phyloP scores from a whole-genome alignment of 78 protist species.

The Anaeramoeba ignava region DNA sequence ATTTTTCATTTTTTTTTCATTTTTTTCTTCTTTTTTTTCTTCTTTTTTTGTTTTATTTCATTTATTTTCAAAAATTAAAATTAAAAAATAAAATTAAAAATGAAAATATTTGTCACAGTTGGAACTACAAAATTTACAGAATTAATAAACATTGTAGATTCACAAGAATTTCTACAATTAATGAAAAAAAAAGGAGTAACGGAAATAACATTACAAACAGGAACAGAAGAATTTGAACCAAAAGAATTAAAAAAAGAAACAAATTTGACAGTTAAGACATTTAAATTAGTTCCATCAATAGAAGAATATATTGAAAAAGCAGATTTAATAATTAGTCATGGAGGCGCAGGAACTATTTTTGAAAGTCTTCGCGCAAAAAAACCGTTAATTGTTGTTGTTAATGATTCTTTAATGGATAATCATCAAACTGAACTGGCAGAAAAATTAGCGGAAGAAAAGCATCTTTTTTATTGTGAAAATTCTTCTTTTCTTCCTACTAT shows the following conservation, averaged over 20 bases:
- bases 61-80: no score
- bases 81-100: no score
- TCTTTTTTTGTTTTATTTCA: no score
- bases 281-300: constrained; percentile 11
- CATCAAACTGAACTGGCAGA: constrained; percentile 45
- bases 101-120: neutral
- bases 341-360: constrained; percentile 45
- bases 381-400: constrained; percentile 34
- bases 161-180: neutral
- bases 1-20: no score
- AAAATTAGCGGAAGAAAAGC: neutral
- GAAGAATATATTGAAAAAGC: constrained; percentile 12
- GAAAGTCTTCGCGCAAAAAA: constrained; percentile 19
- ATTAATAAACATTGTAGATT: neutral
- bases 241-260: neutral
- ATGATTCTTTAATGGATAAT: constrained; percentile 43
- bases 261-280: neutral
- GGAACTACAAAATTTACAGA: neutral
- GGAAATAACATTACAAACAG: neutral
- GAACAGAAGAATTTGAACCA: neutral
- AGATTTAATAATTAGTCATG: constrained; percentile 32
- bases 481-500: neutral
- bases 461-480: neutral
- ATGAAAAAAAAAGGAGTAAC: neutral
- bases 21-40: no score